Percentiles rank a stretch among this genome's conserved stretches.
These are phyloP conservation scores for Penicillium ucsense DNA, from an alignment of 495 filamentous ascomycete species.

Conservation along the genomic window DNA sequence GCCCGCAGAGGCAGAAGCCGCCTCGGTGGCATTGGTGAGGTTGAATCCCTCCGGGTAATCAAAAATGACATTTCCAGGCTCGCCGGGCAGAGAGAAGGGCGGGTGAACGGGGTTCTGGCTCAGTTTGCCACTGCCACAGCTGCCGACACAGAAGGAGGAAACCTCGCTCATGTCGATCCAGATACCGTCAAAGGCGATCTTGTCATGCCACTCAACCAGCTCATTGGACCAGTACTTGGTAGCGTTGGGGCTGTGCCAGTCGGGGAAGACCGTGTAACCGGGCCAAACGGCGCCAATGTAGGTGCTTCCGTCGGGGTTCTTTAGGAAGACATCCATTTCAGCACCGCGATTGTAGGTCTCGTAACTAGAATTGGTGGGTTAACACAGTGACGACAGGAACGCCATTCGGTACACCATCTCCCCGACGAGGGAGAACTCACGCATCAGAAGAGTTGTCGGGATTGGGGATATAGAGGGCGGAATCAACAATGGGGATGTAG, in stretches of 20 bases:
- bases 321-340: slow-evolving; percentile 50
- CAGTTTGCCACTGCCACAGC: slow-evolving; percentile 61
- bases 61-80: slow-evolving; percentile 48
- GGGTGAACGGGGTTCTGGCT: slow-evolving; percentile 63
- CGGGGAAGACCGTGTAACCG: slow-evolving; percentile 55
- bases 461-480: slow-evolving; percentile 70
- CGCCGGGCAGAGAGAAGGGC: slow-evolving; percentile 56
- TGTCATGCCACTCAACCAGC: slow-evolving; percentile 47
- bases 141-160: slow-evolving; percentile 73
- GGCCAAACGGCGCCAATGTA: slow-evolving; percentile 61
- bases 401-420: too few species aligned
- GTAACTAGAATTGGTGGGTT: slow-evolving; percentile 32
- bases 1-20: slow-evolving; percentile 45
- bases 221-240: slow-evolving; percentile 65
- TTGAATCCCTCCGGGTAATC: slow-evolving; percentile 67
- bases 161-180: slow-evolving; percentile 61
- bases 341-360: slow-evolving; percentile 58
- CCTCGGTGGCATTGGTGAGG: slow-evolving; percentile 60
- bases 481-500: slow-evolving; percentile 78
- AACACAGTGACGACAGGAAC: too few species aligned
- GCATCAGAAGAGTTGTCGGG: slow-evolving; percentile 61
- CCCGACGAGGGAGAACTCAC: slow-evolving; percentile 18
- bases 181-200: slow-evolving; percentile 49
- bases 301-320: slow-evolving; percentile 49
- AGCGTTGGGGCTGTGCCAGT: slow-evolving; percentile 49